Evolutionary conservation across 2,329 filamentous ascomycete species (phyloP), one percentile per base, ranked within the genome.

Genomic region (Chlorencoelia australis): DNA sequence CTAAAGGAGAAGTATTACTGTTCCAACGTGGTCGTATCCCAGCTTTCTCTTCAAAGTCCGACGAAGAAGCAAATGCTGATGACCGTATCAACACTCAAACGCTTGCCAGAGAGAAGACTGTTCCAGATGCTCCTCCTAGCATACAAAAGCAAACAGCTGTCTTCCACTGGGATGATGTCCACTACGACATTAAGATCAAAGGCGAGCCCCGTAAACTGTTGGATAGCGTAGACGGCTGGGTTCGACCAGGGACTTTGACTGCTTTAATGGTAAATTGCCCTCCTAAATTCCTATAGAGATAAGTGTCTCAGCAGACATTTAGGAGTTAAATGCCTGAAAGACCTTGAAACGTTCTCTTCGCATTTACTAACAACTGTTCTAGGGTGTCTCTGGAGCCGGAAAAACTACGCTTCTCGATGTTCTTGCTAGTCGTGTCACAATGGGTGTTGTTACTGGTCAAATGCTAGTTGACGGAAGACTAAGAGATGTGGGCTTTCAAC

Each of bases 341-440:
- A n/a, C n/a, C n/a, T n/a, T n/a, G n/a, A n/a, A n/a, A n/a, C n/a
- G n/a, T n/a, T n/a, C n/a, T n/a, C 7, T 24, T 19, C 16, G 11
- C 5, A 17, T 11, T 7, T 20, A 6, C 11, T 33, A 27, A 33
- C 20, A 15, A 25, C 7, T 17, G 4, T 37, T 2, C n/a, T 26
- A 47, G 50, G 83, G 67, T 22, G 64, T 66, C 15, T 68, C 66
- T 27, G 64, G 88, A 48, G 88, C 88, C n/a, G 88, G 88, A 40
- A 95, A 95, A 61, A 95, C 88, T 0, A 94, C 88, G 1, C 71
- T 95, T 18, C 65, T 95, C 20, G 84, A 94, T 59, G 83, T 84
- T 22, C 68, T 95, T 46, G 88, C 88, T 30, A 83, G 82, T 41
- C 80, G 88, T 56, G 82, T 82, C 8, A 87, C 83, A 1, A 89